phyloP scores from a whole-genome alignment of 1,284 basidiomycete genomes.

The Pseudozyma hubeiensis region DNA sequence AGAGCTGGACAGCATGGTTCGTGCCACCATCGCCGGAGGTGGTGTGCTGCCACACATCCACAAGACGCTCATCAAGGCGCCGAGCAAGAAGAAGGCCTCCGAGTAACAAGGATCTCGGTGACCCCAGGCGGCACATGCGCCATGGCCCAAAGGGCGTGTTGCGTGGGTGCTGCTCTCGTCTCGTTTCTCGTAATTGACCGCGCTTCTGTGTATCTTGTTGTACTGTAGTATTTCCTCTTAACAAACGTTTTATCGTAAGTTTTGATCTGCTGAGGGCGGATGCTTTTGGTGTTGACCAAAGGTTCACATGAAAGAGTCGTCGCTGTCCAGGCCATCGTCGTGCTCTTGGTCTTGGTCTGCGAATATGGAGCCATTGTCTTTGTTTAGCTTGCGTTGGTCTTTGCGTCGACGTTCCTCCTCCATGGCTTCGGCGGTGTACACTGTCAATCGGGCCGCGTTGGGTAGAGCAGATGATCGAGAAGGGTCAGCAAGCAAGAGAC shows the following conservation, averaged over 20 bases:
- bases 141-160: not conserved
- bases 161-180: constrained; percentile 18
- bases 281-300: not conserved
- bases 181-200: constrained; percentile 22
- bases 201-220: constrained; percentile 33
- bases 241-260: constrained; percentile 8
- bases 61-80: constrained; percentile 73
- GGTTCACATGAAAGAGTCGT: constrained; percentile 63
- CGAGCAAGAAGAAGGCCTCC: constrained; percentile 54
- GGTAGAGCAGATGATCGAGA: not conserved
- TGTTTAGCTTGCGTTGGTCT: constrained; percentile 44
- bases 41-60: constrained; percentile 97
- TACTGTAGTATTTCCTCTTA: constrained; percentile 33
- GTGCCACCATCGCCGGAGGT: constrained; percentile 77
- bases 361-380: constrained; percentile 21
- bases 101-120: constrained; percentile 3
- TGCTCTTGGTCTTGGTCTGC: constrained; percentile 36
- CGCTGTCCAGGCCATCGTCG: constrained; percentile 53
- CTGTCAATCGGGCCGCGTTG: constrained; percentile 7
- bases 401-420: constrained; percentile 51
- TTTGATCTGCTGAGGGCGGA: too few relatives aligned
- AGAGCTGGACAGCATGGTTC: constrained; percentile 76
- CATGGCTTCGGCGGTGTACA: constrained; percentile 62
- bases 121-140: too few relatives aligned
- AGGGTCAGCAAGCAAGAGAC: not conserved